These are phyloP conservation scores for Eucommia ulmoides DNA, from an alignment of 257 asterid genomes.

Conservation along the genomic window DNA sequence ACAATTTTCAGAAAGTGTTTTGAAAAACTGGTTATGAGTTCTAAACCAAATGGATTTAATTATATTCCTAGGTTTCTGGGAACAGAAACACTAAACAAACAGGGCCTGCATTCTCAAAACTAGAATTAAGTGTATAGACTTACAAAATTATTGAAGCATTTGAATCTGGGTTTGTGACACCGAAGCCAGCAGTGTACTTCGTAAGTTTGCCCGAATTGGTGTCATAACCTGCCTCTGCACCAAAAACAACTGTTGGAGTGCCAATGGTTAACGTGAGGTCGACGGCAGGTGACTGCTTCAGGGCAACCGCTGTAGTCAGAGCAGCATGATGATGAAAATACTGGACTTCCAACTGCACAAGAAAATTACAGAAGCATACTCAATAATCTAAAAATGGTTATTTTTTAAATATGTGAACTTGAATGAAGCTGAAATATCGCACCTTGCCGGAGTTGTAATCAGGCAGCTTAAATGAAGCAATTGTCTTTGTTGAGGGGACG, in stretches of 20 bases:
- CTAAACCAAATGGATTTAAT: too few relatives aligned
- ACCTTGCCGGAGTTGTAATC: conserved; percentile 82
- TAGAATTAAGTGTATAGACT: conserved; percentile 18
- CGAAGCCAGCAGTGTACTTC: conserved; percentile 75
- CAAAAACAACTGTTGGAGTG: conserved; percentile 74
- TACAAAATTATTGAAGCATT: conserved; percentile 65
- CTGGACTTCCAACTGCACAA: conserved; percentile 60
- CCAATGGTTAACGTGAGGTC: conserved; percentile 66
- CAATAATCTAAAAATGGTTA: too few relatives aligned
- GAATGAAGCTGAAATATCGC: conserved; percentile 3
- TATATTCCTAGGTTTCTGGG: too few relatives aligned
- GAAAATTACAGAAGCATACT: too few relatives aligned
- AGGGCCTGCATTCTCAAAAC: too few relatives aligned
- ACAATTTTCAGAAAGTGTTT: too few relatives aligned
- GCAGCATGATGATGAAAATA: conserved; percentile 82
- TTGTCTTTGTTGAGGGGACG: conserved; percentile 67
- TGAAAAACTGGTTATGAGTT: background rate
- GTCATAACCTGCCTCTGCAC: conserved; percentile 82
- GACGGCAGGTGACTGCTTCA: conserved; percentile 47
- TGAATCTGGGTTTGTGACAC: conserved; percentile 62
- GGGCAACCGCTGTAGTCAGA: conserved; percentile 54
- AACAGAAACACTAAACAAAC: too few relatives aligned
- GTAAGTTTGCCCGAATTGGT: conserved; percentile 50
- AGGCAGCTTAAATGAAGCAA: conserved; percentile 55
- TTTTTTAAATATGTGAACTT: too few relatives aligned